Evolutionary conservation across 768 basidiomycete species (phyloP).

Genomic region (Naematelia encephala): DNA sequence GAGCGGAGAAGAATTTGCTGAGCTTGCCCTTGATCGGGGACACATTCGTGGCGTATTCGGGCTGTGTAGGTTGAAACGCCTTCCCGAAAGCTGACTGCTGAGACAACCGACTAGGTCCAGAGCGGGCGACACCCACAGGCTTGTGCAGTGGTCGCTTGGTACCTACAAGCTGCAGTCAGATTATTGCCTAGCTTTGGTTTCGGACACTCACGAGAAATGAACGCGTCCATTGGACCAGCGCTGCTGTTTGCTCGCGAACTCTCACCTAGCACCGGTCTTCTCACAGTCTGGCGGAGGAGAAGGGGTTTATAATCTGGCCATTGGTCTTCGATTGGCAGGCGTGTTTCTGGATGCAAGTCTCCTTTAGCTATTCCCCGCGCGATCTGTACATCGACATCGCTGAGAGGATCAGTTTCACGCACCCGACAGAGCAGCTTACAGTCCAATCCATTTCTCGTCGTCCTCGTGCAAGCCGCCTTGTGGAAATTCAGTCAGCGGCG

Average conservation of each 20-base stretch:
- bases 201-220: constrained; percentile 38
- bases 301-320: constrained; percentile 43
- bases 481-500: constrained; percentile 65
- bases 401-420: constrained; percentile 14
- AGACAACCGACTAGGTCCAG: constrained; percentile 42
- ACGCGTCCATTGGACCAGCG: constrained; percentile 42
- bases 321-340: constrained; percentile 37
- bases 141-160: constrained; percentile 20
- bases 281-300: constrained; percentile 1
- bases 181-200: too few relatives aligned
- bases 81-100: constrained; percentile 14
- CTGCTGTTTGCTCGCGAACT: constrained; percentile 25
- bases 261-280: constrained; percentile 14
- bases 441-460: constrained; percentile 45
- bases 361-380: constrained; percentile 45
- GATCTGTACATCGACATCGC: constrained; percentile 34
- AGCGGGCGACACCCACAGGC: constrained; percentile 35
- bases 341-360: constrained; percentile 47
- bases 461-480: constrained; percentile 47
- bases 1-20: constrained; percentile 35
- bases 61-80: constrained; percentile 5
- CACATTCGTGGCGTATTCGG: not conserved
- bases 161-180: constrained; percentile 11
- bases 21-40: constrained; percentile 11
- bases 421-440: constrained; percentile 23